Percentiles rank a stretch among this genome's conserved stretches.
phyloP scores from a whole-genome alignment of 345 rosid species.

The Heritiera littoralis region DNA sequence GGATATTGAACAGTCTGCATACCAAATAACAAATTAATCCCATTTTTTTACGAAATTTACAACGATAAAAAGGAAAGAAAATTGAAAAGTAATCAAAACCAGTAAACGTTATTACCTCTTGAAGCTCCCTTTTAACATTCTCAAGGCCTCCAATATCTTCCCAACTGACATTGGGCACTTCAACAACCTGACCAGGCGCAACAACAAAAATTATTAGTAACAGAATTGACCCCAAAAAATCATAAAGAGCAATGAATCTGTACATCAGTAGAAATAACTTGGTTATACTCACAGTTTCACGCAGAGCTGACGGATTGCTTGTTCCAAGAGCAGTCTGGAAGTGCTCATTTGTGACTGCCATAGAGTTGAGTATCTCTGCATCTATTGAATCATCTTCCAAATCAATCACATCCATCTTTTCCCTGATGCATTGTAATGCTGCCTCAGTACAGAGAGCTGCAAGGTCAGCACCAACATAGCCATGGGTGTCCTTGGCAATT shows the following conservation, averaged over 20 bases:
- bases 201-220: slow-evolving; percentile 2
- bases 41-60: background rate
- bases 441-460: slow-evolving; percentile 98
- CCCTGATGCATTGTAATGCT: slow-evolving; percentile 97
- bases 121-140: slow-evolving; percentile 92
- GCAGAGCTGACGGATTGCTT: slow-evolving; percentile 84
- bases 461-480: slow-evolving; percentile 97
- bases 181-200: slow-evolving; percentile 65
- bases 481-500: slow-evolving; percentile 88
- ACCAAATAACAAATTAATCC: background rate
- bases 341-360: slow-evolving; percentile 96
- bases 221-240: background rate
- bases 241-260: background rate
- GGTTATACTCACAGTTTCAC: slow-evolving; percentile 66
- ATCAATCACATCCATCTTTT: slow-evolving; percentile 97
- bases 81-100: background rate
- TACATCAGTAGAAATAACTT: slow-evolving; percentile 7
- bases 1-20: slow-evolving; percentile 96
- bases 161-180: slow-evolving; percentile 91
- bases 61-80: background rate
- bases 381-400: slow-evolving; percentile 94
- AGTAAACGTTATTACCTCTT: slow-evolving; percentile 58
- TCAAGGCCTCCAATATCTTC: slow-evolving; percentile 95
- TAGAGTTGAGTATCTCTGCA: slow-evolving; percentile 88
- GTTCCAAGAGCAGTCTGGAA: slow-evolving; percentile 85